Conservation (phyloP, 371 early-diverging fungal genomes). For the Fennellomyces sp. region DNA sequence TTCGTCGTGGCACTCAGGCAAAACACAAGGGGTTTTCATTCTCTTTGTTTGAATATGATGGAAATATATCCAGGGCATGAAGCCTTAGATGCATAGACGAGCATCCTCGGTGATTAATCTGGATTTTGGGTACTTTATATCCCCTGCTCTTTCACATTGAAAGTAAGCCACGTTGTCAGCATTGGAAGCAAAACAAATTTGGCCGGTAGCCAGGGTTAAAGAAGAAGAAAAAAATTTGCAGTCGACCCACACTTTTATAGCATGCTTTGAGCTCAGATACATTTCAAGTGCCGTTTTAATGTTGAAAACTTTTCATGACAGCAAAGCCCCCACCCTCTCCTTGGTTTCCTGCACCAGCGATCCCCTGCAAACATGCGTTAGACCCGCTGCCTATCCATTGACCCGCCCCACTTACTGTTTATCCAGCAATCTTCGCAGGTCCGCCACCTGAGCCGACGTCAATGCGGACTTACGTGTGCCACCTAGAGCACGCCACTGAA, state of each 20-base stretch:
- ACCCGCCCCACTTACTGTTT: conserved; percentile 7
- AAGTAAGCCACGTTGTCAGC: conserved; percentile 27
- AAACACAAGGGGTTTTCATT: no score
- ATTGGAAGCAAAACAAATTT: conserved; percentile 17
- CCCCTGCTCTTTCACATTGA: conserved; percentile 29
- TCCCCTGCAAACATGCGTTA: no score
- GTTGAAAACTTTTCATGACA: no score
- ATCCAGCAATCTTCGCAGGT: neutral
- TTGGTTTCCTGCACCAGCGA: conserved; percentile 1
- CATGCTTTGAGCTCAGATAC: neutral
- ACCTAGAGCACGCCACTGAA: neutral
- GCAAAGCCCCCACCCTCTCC: neutral
- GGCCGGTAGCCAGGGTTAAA: conserved; percentile 39
- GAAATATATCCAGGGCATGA: conserved; percentile 42
- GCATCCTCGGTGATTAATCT: conserved; percentile 40
- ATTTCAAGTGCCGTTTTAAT: conserved; percentile 1
- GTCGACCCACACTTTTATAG: no score
- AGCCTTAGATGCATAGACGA: conserved; percentile 36
- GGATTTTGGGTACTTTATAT: conserved; percentile 25
- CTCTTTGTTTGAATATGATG: conserved; percentile 13
- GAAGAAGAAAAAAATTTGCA: conserved; percentile 24
- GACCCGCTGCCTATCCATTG: no score
- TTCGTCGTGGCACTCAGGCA: no score
- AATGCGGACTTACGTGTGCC: neutral
- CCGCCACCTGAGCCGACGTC: neutral